Evolutionary conservation across 306 rosid species (phyloP), one percentile per base, ranked within the genome.

Genomic region (Quillaja saponaria): DNA sequence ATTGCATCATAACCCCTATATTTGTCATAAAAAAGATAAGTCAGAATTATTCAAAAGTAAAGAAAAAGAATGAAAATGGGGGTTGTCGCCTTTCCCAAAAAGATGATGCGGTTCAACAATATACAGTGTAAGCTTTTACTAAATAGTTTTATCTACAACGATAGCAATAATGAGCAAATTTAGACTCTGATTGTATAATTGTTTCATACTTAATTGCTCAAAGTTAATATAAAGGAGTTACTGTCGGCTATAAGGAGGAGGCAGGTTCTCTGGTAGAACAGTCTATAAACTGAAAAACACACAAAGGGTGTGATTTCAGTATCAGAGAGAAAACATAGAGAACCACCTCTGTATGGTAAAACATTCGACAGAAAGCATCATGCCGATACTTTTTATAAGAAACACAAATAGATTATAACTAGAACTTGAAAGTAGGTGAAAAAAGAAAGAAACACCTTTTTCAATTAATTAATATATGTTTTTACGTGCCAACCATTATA

Each of bases 231-330:
- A n/a, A n/a, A n/a, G n/a, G n/a, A n/a, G n/a, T 80, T 79, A 89
- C 59, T 68, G 80, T 39, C 76, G 76, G 45, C 76, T 77, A 68
- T 77, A 73, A 48, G 76, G 76, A 25, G 71, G 61, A 34, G 65
- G 0, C 55, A 12, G 66, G 35, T 47, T 63, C 71, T 28, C 28
- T 3, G 20, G 3, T 6, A 8, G 55, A 52, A 80, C 76, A 0
- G 77, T 94, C 97, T 45, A 94, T 80, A 79, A 89, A 89, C 99
- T 94, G 73, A 15, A 72, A 15, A 31, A 55, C 63, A 7, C 34
- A 25, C 31, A n/a, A n/a, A n/a, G n/a, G 31, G 31, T 37, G 7
- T 15, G 42, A 9, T 13, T 11, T 10, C 9, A 35, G 8, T 16
- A 62, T 11, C 10, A 18, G 16, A 28, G 17, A 33, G 20, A 11